Evolutionary conservation across 352 stramenopile species (phyloP).

Genomic region (Phytophthora idaei): DNA sequence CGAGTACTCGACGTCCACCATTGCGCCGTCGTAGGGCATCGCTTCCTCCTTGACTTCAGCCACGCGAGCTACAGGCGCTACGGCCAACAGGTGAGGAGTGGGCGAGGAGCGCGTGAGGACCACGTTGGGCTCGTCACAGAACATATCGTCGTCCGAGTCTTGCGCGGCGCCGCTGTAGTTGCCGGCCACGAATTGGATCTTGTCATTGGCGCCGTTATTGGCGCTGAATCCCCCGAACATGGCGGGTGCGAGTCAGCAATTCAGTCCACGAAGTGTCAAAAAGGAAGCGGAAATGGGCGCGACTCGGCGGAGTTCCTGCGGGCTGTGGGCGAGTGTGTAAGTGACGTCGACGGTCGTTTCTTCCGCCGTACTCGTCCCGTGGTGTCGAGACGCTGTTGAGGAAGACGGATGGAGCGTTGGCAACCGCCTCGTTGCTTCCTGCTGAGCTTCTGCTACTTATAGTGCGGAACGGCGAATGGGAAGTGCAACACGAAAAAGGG

Average conservation of each 20-base stretch:
- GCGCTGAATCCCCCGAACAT: conserved; percentile 36
- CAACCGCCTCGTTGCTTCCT: conserved; percentile 9
- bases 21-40: conserved; percentile 22
- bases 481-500: conserved; percentile 18
- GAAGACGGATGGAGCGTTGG: conserved; percentile 1
- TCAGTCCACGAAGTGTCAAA: conserved; percentile 3
- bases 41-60: conserved; percentile 36
- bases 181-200: conserved; percentile 54
- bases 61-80: conserved; percentile 35
- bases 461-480: conserved; percentile 42
- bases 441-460: conserved; percentile 37
- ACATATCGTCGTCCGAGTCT: conserved; percentile 64
- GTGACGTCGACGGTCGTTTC: conserved; percentile 39
- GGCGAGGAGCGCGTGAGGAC: conserved; percentile 66
- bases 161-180: conserved; percentile 33
- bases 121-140: conserved; percentile 44
- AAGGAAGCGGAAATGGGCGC: not conserved
- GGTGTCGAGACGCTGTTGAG: not conserved
- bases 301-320: conserved; percentile 11
- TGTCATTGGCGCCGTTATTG: conserved; percentile 16
- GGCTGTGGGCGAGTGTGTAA: conserved; percentile 30
- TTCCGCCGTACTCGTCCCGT: conserved; percentile 16
- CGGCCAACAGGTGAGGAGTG: conserved; percentile 38
- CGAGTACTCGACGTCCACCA: conserved; percentile 34
- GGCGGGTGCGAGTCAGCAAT: not conserved